Evolutionary conservation across 768 basidiomycete genomes (phyloP).

Genomic region (Russula sp.): DNA sequence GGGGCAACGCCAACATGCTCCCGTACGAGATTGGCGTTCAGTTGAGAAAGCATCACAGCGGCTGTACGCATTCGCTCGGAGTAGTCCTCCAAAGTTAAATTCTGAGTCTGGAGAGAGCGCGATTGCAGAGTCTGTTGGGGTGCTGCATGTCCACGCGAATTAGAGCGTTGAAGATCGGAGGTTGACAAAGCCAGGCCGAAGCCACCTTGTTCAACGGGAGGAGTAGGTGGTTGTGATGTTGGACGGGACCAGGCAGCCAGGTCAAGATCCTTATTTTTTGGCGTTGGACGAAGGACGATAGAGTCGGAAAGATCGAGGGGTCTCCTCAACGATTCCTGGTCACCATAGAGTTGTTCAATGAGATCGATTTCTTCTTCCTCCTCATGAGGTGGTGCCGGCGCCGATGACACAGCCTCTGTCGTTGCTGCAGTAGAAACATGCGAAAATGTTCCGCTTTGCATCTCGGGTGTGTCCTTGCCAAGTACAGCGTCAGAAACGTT

Average conservation of each 20-base stretch:
- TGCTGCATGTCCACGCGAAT: slow-evolving; percentile 3
- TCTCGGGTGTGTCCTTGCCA: slow-evolving; percentile 24
- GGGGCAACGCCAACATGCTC: slow-evolving; percentile 36
- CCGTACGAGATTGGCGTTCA: slow-evolving; percentile 71
- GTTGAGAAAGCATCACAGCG: slow-evolving; percentile 95
- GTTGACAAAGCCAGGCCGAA: not conserved
- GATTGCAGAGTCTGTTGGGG: slow-evolving; percentile 14
- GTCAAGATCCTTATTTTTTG: slow-evolving; percentile 86
- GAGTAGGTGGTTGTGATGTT: slow-evolving; percentile 44
- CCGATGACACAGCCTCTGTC: not conserved
- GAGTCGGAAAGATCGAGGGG: slow-evolving; percentile 78
- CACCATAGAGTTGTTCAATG: slow-evolving; percentile 91
- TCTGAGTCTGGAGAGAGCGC: slow-evolving; percentile 15
- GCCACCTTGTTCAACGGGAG: slow-evolving; percentile 27
- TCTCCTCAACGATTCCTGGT: slow-evolving; percentile 59
- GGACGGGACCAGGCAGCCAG: slow-evolving; percentile 71
- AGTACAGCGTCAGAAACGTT: slow-evolving; percentile 24
- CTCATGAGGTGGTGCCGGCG: slow-evolving; percentile 16
- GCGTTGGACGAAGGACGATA: slow-evolving; percentile 71
- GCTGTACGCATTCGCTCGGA: slow-evolving; percentile 98
- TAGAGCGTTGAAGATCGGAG: slow-evolving; percentile 4
- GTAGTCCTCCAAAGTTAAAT: slow-evolving; percentile 88
- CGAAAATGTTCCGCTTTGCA: slow-evolving; percentile 5
- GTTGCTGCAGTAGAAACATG: not conserved
- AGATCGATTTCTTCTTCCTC: slow-evolving; percentile 92